Conservation (phyloP, 2,329 filamentous ascomycete species). For the Plectosphaerella cucumerina region DNA sequence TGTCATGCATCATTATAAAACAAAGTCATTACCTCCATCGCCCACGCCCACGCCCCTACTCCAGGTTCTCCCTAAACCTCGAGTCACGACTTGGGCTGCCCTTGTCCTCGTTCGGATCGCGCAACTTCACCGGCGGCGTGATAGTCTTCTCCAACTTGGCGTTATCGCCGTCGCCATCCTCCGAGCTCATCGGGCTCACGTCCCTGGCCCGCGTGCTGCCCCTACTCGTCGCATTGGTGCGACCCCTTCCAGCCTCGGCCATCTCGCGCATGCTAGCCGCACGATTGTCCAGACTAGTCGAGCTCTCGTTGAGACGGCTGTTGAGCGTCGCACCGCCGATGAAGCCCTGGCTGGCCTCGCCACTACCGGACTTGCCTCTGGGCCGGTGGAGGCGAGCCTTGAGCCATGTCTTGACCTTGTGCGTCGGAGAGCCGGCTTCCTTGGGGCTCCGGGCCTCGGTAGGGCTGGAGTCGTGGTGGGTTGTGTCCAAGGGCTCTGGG, state of each 20-base stretch:
- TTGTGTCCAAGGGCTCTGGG: conserved; percentile 12
- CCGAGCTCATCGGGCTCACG: conserved; percentile 15
- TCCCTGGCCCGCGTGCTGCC: conserved; percentile 17
- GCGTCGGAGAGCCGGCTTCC: conserved; percentile 19
- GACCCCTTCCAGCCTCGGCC: conserved; percentile 36
- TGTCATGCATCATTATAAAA: no score
- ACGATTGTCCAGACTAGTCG: conserved; percentile 35
- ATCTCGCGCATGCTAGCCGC: conserved; percentile 42
- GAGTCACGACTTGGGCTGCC: conserved; percentile 54
- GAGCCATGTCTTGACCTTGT: conserved; percentile 50
- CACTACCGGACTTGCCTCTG: conserved; percentile 32
- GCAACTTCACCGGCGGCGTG: conserved; percentile 32
- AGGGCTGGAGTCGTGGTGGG: conserved; percentile 2
- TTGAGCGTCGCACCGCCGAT: conserved; percentile 45
- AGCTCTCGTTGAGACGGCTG: conserved; percentile 36
- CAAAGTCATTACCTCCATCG: background rate
- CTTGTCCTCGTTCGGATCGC: conserved; percentile 27
- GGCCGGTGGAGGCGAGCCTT: conserved; percentile 46
- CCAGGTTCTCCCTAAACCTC: conserved; percentile 55
- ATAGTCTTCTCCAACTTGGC: conserved; percentile 19
- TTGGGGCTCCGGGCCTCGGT: conserved; percentile 8
- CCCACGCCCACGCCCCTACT: conserved; percentile 7
- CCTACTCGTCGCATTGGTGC: conserved; percentile 21
- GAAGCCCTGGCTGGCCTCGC: conserved; percentile 37
- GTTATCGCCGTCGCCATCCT: conserved; percentile 38